Evolutionary conservation across 2,329 filamentous ascomycete species (phyloP), one percentile per base, ranked within the genome.

Genomic region (Arthrobotrys sphaeroides): DNA sequence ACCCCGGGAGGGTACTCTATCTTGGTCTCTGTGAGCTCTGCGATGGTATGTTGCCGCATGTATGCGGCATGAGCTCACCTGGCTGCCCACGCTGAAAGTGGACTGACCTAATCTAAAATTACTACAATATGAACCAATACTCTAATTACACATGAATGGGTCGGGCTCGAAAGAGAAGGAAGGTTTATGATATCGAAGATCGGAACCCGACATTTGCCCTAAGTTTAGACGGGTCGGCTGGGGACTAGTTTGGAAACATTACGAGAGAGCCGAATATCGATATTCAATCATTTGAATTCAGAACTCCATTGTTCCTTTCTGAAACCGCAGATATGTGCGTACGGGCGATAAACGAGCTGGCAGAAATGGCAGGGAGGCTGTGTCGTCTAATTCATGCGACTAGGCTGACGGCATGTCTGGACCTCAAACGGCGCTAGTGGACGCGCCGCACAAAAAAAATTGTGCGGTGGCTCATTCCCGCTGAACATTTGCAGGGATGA

Each of bases 401-500:
- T 55, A 38, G 51, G 51, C 51, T 55, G 51, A 36, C 31, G 31
- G n/a, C 31, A 55, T 55, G 51, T 55, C 51, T 55, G 9, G 18
- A 12, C 7, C 31, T 31, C n/a, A 55, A 55, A 55, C 51, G 3
- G 2, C 51, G 12, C 51, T 36, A 36, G 18, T 24, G 16, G 7
- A 9, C 2, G 18, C 31, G 51, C 31, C 51, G 51, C 51, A 55
- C 51, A 55, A 55, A 33, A 33, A 33, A 55, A 38, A 28, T 28
- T 33, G 24, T 33, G 47, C 51, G 20, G 16, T 55, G 9, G 28
- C 49, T 38, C 16, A 38, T 55, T 55, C 13, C 16, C 12, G 5
- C 16, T 3, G 28, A 22, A 38, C n/a, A 55, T 33, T 9, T 33
- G 31, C 12, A 33, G n/a, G n/a, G n/a, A n/a, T n/a, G n/a, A n/a